phyloP scores from a whole-genome alignment of 2,329 filamentous ascomycete genomes.

The Colletotrichum spaethianum region DNA sequence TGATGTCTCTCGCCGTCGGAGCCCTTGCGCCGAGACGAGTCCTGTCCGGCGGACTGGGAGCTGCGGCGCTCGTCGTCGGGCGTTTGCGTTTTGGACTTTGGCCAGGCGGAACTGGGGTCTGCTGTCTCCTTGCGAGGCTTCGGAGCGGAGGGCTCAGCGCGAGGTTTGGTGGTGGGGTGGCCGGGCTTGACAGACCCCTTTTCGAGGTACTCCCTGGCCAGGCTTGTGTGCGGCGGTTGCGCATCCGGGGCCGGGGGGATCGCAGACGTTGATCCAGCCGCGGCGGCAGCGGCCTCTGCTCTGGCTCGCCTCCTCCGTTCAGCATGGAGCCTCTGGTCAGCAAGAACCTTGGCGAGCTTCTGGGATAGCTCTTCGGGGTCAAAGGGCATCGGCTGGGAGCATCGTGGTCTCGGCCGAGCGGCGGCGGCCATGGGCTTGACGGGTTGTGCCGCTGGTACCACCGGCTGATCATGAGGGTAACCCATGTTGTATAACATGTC shows the following conservation, averaged over 20 bases:
- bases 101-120: conserved; percentile 5
- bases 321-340: conserved; percentile 61
- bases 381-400: conserved; percentile 52
- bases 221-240: conserved; percentile 8
- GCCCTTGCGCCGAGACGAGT: conserved; percentile 29
- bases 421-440: conserved; percentile 23
- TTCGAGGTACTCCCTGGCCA: conserved; percentile 29
- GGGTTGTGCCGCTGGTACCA: conserved; percentile 16
- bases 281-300: conserved; percentile 43
- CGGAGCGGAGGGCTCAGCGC: not conserved
- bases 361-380: conserved; percentile 70
- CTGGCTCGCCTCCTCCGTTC: conserved; percentile 52
- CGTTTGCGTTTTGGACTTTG: conserved; percentile 41
- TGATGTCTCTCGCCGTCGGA: conserved; percentile 52
- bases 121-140: conserved; percentile 10
- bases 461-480: conserved; percentile 44
- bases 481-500: conserved; percentile 47
- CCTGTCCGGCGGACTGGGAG: conserved; percentile 23
- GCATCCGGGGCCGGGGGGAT: conserved; percentile 6
- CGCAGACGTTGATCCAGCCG: conserved; percentile 1
- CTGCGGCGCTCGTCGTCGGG: conserved; percentile 36
- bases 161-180: conserved; percentile 3
- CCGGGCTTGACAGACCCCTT: conserved; percentile 28
- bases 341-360: conserved; percentile 65
- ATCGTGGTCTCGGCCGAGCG: conserved; percentile 35